A percentile compares a stretch with the other conserved stretches of the same genome.
These are phyloP conservation scores for Apiospora kogelbergensis DNA, from an alignment of 2,329 filamentous ascomycete species.

Conservation along the genomic window DNA sequence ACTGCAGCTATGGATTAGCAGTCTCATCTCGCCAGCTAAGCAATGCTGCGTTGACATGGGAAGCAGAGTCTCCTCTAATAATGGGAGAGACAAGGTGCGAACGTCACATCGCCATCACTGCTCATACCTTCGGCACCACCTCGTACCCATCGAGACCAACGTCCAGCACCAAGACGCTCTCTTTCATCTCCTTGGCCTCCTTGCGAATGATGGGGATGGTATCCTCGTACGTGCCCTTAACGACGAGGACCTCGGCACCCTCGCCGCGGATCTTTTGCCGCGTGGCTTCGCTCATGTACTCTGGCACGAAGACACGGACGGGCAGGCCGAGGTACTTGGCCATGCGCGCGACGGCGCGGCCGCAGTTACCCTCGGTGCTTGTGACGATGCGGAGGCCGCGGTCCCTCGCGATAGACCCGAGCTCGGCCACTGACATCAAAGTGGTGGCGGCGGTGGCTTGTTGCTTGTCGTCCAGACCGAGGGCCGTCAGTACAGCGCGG, in stretches of 20 bases:
- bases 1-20: slow-evolving; percentile 35
- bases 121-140: slow-evolving; percentile 56
- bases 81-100: background rate
- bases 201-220: slow-evolving; percentile 51
- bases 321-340: slow-evolving; percentile 56
- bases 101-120: background rate
- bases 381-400: slow-evolving; percentile 51
- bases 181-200: slow-evolving; percentile 37
- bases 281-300: slow-evolving; percentile 54
- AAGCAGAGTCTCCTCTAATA: background rate
- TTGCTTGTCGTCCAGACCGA: slow-evolving; percentile 38
- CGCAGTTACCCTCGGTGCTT: slow-evolving; percentile 76
- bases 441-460: background rate
- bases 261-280: slow-evolving; percentile 57
- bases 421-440: slow-evolving; percentile 16
- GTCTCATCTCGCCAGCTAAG: background rate
- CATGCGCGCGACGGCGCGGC: slow-evolving; percentile 71
- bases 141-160: slow-evolving; percentile 66
- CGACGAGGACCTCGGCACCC: slow-evolving; percentile 57
- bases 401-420: slow-evolving; percentile 21
- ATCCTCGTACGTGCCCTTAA: slow-evolving; percentile 63
- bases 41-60: background rate
- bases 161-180: slow-evolving; percentile 65
- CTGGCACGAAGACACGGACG: slow-evolving; percentile 63
- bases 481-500: slow-evolving; percentile 49